phyloP scores from a whole-genome alignment of 129 eudicot species.

The Glebionis coronaria region DNA sequence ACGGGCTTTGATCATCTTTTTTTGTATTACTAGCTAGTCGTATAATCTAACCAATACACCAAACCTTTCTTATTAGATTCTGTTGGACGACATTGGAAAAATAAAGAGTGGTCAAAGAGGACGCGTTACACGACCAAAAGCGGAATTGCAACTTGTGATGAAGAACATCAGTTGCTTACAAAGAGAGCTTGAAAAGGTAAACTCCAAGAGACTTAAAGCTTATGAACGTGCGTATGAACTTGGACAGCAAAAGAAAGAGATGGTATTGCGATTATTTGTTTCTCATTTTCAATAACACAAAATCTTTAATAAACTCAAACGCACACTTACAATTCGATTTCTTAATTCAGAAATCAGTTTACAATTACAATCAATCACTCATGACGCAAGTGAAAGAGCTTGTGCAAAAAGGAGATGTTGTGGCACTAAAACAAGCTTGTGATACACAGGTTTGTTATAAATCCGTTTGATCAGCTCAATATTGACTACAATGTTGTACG shows the following conservation, averaged over 20 bases:
- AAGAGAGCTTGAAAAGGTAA: conserved; percentile 15
- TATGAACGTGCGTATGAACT: neutral
- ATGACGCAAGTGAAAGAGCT: neutral
- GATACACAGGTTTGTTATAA: conserved; percentile 5
- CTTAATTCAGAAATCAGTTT: conserved; percentile 6
- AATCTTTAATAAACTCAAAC: neutral
- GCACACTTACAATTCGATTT: neutral
- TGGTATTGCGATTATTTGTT: neutral
- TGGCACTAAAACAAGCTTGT: conserved; percentile 9
- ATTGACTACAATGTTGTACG: neutral
- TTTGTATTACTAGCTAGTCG: neutral
- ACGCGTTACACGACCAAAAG: conserved; percentile 16
- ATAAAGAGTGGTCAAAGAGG: conserved; percentile 12
- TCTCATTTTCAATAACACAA: neutral
- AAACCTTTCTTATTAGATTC: conserved; percentile 9
- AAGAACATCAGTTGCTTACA: conserved; percentile 10
- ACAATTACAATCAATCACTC: conserved; percentile 12
- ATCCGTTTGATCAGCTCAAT: neutral
- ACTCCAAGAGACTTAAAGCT: conserved; percentile 18
- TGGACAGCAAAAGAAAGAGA: neutral
- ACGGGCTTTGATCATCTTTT: neutral
- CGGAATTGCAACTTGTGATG: conserved; percentile 11
- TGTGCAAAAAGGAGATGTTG: conserved; percentile 4
- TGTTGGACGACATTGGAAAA: neutral
- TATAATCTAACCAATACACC: neutral